These are phyloP conservation scores for Lyophyllum shimeji DNA, from an alignment of 768 basidiomycete species.

Conservation along the genomic window DNA sequence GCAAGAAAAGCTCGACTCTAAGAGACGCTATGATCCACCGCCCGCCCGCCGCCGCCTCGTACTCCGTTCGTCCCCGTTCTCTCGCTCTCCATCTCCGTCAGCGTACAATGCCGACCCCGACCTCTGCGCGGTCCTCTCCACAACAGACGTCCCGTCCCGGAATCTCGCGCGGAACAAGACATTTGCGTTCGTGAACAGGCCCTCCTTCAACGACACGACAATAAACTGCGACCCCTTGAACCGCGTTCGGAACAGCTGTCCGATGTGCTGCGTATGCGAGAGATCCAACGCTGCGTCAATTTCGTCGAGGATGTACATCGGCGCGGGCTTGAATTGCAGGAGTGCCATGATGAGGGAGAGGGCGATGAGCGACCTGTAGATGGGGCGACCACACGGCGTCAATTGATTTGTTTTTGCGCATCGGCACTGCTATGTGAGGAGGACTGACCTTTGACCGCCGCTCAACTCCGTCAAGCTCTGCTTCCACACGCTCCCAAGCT, in stretches of 20 bases:
- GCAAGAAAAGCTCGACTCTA: neutral
- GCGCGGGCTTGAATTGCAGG: slow-evolving; percentile 98
- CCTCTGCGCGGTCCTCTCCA: slow-evolving; percentile 75
- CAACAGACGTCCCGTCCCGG: slow-evolving; percentile 90
- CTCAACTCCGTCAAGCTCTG: slow-evolving; percentile 95
- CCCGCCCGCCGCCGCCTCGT: slow-evolving; percentile 25
- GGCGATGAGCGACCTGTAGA: slow-evolving; percentile 86
- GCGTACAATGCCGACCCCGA: slow-evolving; percentile 51
- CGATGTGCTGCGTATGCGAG: slow-evolving; percentile 96
- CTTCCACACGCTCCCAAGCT: slow-evolving; percentile 95
- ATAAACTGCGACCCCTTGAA: slow-evolving; percentile 99
- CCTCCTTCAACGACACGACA: slow-evolving; percentile 95
- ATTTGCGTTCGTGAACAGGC: slow-evolving; percentile 96
- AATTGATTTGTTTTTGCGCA: neutral
- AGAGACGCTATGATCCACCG: slow-evolving; percentile 22
- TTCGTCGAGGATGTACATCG: slow-evolving; percentile 99
- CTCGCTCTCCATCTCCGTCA: slow-evolving; percentile 29
- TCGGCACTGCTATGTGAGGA: neutral
- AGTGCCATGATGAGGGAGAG: slow-evolving; percentile 98
- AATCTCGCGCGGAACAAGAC: slow-evolving; percentile 92
- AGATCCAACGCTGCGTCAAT: slow-evolving; percentile 97
- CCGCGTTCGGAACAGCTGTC: slow-evolving; percentile 93
- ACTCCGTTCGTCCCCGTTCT: slow-evolving; percentile 29
- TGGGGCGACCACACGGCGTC: neutral
- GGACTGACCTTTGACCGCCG: slow-evolving; percentile 87